Conservation (phyloP, 1,284 basidiomycete species). For the Apiotrichum laibachii region DNA sequence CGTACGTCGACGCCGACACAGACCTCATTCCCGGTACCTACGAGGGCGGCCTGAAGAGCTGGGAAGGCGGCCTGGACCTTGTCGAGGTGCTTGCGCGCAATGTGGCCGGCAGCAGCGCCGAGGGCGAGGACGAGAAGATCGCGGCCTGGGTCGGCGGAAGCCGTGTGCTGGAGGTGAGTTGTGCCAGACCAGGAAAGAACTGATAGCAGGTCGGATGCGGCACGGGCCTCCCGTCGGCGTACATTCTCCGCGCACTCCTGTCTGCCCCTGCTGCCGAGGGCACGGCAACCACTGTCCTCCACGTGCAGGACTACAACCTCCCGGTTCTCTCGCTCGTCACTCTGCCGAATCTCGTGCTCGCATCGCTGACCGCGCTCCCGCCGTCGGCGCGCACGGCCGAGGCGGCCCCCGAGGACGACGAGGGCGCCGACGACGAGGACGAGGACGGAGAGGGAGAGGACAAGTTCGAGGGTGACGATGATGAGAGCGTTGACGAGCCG, state of each 20-base stretch:
- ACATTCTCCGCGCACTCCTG: constrained; percentile 66
- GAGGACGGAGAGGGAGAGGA: not conserved
- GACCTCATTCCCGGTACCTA: constrained; percentile 91
- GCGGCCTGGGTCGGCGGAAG: constrained; percentile 52
- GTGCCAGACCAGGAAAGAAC: not conserved
- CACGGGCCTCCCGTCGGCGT: constrained; percentile 78
- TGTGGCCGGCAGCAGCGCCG: constrained; percentile 37
- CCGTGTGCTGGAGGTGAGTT: constrained; percentile 63
- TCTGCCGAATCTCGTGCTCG: constrained; percentile 80
- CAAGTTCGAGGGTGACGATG: constrained; percentile 34
- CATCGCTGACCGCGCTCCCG: constrained; percentile 46
- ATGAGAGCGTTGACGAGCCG: constrained; percentile 10
- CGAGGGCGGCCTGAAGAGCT: constrained; percentile 95
- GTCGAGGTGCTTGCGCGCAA: constrained; percentile 52
- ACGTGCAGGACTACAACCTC: constrained; percentile 90
- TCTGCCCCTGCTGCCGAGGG: constrained; percentile 9
- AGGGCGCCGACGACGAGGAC: not conserved
- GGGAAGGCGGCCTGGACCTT: constrained; percentile 92
- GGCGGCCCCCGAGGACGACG: constrained; percentile 30
- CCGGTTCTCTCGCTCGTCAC: constrained; percentile 79
- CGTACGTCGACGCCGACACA: constrained; percentile 73
- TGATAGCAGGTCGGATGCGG: constrained; percentile 78
- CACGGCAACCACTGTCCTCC: constrained; percentile 57
- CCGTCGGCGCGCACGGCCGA: constrained; percentile 34
- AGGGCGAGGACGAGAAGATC: constrained; percentile 14